A percentile compares a stretch with the other conserved stretches of the same genome.
Evolutionary conservation across 179 eudicot genomes (phyloP).

Genomic region (Silene noctiflora): DNA sequence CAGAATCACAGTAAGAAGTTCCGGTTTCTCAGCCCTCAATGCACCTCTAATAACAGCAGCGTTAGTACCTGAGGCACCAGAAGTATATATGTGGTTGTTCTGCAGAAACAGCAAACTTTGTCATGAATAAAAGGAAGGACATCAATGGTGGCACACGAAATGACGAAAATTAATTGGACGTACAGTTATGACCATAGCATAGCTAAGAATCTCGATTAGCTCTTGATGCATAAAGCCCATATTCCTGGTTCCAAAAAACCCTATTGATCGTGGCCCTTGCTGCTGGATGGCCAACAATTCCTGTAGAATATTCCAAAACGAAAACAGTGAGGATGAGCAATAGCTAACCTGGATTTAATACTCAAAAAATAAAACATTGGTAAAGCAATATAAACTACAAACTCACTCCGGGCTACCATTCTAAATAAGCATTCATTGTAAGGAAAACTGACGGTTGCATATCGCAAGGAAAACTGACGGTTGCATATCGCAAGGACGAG

Average conservation of each 20-base stretch:
- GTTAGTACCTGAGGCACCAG: constrained; percentile 98
- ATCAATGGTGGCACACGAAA: not conserved
- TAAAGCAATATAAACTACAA: constrained; percentile 3
- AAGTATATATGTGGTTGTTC: constrained; percentile 97
- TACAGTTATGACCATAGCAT: constrained; percentile 98
- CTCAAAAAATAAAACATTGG: constrained; percentile 6
- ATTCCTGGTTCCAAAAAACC: constrained; percentile 96
- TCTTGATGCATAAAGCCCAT: constrained; percentile 99
- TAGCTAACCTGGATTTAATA: not conserved
- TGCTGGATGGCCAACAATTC: constrained; percentile 97
- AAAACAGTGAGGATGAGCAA: constrained; percentile 3
- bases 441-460: not conserved
- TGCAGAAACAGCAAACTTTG: constrained; percentile 26
- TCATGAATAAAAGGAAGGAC: constrained; percentile 11
- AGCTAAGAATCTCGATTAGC: constrained; percentile 98
- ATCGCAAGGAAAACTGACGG: too few species aligned
- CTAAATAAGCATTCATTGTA: not conserved
- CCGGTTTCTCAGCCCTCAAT: constrained; percentile 93
- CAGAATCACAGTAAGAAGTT: constrained; percentile 86
- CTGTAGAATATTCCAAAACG: constrained; percentile 35
- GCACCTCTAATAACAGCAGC: constrained; percentile 99
- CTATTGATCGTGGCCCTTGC: constrained; percentile 94
- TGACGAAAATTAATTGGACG: not conserved
- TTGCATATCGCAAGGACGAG: not conserved
- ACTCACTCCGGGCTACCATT: not conserved